A percentile compares a stretch with the other conserved stretches of the same genome.
Evolutionary conservation across 495 filamentous ascomycete species (phyloP).

Genomic region (Corynascus novoguineensis): DNA sequence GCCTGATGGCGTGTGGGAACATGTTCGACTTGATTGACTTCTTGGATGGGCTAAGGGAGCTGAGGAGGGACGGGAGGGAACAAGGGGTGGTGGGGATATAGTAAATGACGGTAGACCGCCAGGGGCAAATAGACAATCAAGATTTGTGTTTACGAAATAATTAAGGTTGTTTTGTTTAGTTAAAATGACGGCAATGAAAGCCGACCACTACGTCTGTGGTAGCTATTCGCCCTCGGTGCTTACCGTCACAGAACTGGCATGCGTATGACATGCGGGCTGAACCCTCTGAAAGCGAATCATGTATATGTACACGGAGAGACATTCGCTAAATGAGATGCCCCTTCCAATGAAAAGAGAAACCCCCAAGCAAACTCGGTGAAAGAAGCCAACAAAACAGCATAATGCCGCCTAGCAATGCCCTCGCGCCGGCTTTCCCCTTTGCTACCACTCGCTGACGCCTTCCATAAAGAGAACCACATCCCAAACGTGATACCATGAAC

Average conservation of each 20-base stretch:
- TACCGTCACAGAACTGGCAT: background rate
- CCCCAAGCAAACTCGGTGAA: background rate
- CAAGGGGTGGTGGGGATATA: background rate
- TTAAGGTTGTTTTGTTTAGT: too few relatives aligned
- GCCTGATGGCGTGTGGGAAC: slow-evolving; percentile 45
- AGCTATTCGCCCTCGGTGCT: too few relatives aligned
- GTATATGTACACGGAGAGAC: background rate
- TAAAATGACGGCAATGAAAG: too few relatives aligned
- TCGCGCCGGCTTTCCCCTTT: background rate
- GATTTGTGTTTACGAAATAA: too few relatives aligned
- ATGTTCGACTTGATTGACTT: slow-evolving; percentile 58
- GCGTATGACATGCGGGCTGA: background rate
- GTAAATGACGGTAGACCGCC: background rate
- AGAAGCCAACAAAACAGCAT: background rate
- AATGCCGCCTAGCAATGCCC: background rate
- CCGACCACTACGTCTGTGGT: too few relatives aligned
- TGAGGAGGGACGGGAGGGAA: slow-evolving; percentile 22
- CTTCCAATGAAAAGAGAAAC: background rate
- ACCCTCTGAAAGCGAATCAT: background rate
- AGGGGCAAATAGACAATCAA: too few relatives aligned
- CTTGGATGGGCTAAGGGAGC: slow-evolving; percentile 46
- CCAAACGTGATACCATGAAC: background rate
- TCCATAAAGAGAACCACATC: background rate
- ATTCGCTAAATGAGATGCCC: background rate
- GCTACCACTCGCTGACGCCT: background rate